Conservation (phyloP, 345 rosid genomes). For the Hypericum perforatum region DNA sequence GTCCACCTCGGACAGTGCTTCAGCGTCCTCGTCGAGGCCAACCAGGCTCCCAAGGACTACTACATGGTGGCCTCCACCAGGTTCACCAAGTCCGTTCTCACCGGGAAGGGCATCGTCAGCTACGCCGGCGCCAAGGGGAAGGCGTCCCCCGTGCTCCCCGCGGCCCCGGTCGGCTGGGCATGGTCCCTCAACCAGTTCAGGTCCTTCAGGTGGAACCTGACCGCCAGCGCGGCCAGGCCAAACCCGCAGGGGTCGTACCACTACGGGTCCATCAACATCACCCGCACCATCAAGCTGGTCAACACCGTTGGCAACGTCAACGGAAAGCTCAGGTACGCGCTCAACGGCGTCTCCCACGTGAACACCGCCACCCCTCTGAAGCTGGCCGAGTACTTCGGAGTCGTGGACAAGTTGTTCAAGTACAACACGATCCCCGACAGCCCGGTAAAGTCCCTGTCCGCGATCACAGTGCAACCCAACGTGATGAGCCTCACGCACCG, state of each 20-base stretch:
- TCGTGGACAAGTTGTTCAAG: neutral
- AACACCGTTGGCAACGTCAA: neutral
- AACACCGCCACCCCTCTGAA: neutral
- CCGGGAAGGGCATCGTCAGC: neutral
- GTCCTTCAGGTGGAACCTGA: constrained; percentile 3
- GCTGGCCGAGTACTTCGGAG: constrained; percentile 3
- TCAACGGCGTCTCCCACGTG: constrained; percentile 3
- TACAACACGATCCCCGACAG: constrained; percentile 1
- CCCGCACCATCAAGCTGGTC: constrained; percentile 1
- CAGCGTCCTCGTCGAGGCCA: neutral
- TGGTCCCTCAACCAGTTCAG: constrained; percentile 3
- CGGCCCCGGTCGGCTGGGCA: neutral
- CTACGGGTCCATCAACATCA: neutral
- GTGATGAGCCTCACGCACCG: neutral
- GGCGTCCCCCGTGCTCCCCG: neutral
- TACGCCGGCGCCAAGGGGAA: neutral
- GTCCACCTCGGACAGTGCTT: constrained; percentile 1
- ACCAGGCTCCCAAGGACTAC: neutral
- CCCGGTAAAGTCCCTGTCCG: neutral
- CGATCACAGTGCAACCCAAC: neutral
- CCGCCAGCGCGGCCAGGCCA: constrained; percentile 1
- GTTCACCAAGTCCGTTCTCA: neutral
- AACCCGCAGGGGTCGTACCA: constrained; percentile 3
- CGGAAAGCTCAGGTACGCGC: neutral
- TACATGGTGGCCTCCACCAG: constrained; percentile 2